Evolutionary conservation across 257 asterid genomes (phyloP).

Genomic region (Haberlea rhodopensis): DNA sequence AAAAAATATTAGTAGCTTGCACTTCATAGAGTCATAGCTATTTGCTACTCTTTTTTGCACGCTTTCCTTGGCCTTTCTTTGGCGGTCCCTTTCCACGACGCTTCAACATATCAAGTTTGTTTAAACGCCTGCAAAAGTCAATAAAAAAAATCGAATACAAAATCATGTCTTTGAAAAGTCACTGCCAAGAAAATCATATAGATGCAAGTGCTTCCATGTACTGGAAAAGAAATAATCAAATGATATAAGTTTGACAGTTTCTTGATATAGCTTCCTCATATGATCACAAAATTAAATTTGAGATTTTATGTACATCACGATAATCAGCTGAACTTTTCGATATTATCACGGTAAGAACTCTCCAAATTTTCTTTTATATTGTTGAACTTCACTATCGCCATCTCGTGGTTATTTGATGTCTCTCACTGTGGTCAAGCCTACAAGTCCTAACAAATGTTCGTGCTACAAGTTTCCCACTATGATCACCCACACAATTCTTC

Average conservation of each 20-base stretch:
- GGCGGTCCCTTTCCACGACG: conserved; percentile 95
- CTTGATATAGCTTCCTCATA: no score
- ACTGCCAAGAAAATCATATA: background rate
- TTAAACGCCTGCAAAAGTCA: conserved; percentile 57
- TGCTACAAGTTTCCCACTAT: background rate
- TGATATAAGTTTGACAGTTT: background rate
- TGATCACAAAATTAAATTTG: no score
- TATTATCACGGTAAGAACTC: background rate
- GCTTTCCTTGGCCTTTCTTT: conserved; percentile 92
- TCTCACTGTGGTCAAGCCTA: background rate
- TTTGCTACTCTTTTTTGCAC: conserved; percentile 66
- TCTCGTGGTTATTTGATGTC: background rate
- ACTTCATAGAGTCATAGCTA: conserved; percentile 12
- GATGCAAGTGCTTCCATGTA: background rate
- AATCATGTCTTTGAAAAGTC: background rate
- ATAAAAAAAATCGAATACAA: conserved; percentile 15
- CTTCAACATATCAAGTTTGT: conserved; percentile 76
- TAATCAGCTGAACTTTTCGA: background rate
- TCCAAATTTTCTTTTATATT: background rate
- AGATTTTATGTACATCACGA: conserved; percentile 7
- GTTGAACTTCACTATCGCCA: background rate
- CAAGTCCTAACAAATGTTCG: background rate
- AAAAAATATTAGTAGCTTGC: background rate
- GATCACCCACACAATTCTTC: background rate
- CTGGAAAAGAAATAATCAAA: background rate